Evolutionary conservation across 768 basidiomycete species (phyloP).

Genomic region (Agaricus blazei): DNA sequence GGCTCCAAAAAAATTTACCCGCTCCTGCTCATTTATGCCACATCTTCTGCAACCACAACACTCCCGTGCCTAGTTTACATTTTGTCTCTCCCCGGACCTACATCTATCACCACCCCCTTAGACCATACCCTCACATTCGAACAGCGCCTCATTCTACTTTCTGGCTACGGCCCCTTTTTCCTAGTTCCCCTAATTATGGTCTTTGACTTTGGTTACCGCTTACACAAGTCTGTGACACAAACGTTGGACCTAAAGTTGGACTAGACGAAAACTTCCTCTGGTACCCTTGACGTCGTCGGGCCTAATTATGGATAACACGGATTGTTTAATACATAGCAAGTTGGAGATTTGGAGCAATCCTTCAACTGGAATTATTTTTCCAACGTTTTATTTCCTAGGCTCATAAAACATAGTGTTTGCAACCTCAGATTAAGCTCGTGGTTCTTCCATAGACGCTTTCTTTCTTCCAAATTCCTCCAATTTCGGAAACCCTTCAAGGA

Average conservation of each 20-base stretch:
- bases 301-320: no score
- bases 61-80: constrained; percentile 64
- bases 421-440: no score
- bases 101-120: constrained; percentile 15
- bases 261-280: no score
- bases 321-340: no score
- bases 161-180: constrained; percentile 74
- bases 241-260: constrained; percentile 18
- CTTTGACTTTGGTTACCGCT: constrained; percentile 17
- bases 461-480: no score
- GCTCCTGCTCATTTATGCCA: constrained; percentile 67
- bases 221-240: constrained; percentile 25
- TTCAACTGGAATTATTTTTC: no score
- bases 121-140: constrained; percentile 36
- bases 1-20: constrained; percentile 51
- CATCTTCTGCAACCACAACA: constrained; percentile 75
- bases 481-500: no score
- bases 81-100: constrained; percentile 41
- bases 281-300: no score
- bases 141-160: constrained; percentile 57
- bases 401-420: no score
- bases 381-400: no score
- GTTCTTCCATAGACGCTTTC: no score
- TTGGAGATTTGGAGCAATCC: no score
- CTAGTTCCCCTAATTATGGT: constrained; percentile 64